Conservation (phyloP, 2,329 filamentous ascomycete species). For the Nothomitra cinnamomea region DNA sequence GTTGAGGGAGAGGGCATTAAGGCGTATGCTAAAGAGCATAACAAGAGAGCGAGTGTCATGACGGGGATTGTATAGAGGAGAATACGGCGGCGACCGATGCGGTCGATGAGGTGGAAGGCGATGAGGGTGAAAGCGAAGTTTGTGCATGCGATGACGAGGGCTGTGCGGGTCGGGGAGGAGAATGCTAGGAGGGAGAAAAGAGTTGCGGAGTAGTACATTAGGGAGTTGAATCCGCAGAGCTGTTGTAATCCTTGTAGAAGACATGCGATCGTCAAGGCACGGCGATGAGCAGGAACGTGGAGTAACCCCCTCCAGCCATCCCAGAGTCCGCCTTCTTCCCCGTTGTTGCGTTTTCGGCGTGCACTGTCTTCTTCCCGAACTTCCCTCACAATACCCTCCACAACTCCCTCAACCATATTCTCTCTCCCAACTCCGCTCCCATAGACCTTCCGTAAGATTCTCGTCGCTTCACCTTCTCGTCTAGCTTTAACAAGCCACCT, state of each 20-base stretch:
- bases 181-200: constrained; percentile 69
- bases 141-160: constrained; percentile 63
- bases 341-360: constrained; percentile 19
- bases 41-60: constrained; percentile 57
- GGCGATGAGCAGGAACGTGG: constrained; percentile 39
- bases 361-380: constrained; percentile 50
- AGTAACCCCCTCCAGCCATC: constrained; percentile 37
- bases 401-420: constrained; percentile 37
- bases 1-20: constrained; percentile 28
- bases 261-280: constrained; percentile 71
- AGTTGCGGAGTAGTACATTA: constrained; percentile 84
- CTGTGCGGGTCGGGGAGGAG: constrained; percentile 59
- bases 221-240: constrained; percentile 73
- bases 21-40: constrained; percentile 57
- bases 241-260: constrained; percentile 78
- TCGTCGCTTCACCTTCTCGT: constrained; percentile 40
- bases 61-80: constrained; percentile 69
- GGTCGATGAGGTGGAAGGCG: constrained; percentile 62
- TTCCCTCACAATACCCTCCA: constrained; percentile 57
- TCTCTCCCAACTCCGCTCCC: constrained; percentile 28
- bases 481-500: constrained; percentile 67
- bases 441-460: constrained; percentile 49
- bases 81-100: constrained; percentile 60
- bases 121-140: constrained; percentile 68
- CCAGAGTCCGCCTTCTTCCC: not conserved